Evolutionary conservation across 2,329 filamentous ascomycete genomes (phyloP), one percentile per base, ranked within the genome.

Genomic region (Apiospora aurea): DNA sequence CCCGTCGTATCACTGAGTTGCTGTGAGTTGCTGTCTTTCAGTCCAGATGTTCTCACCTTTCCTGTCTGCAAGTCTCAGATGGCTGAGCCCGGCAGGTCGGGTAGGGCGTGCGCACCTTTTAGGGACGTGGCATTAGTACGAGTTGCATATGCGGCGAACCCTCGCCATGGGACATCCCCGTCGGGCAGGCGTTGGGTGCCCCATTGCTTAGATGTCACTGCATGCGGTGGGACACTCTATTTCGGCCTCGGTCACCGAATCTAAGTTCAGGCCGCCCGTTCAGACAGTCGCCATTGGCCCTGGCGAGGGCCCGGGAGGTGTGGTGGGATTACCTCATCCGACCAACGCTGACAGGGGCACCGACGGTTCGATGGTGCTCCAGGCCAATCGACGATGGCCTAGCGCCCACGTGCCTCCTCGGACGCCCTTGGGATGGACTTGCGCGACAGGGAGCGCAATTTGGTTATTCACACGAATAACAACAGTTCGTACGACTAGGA

Each of bases 301-400:
- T 61, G 29, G 7, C 53, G 53, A 38, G 26, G 34, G 13, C 21
- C 57, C 18, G 57, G 26, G 57, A 38, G 21, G 57, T 64, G 57
- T 64, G 57, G 57, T 64, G 34, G 34, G 57, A 64, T 64, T 64
- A 64, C 57, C 57, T 64, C 57, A 64, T 41, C 34, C 34, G 34
- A n/a, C 18, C 10, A 41, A 14, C 8, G 13, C 57, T n/a, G 57
- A 41, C 57, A 64, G 57, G 53, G 57, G 5, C 21, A 34, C 57
- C 10, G 10, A 2, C 29, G 8, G 18, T 41, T 64, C 29, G 57
- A 64, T 64, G 41, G 57, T 10, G 4, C 8, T 13, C 34, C 18
- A 41, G 57, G 34, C 57, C 57, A 64, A 64, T 64, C 57, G 57
- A 64, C 41, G n/a, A 64, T 21, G 3, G 34, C 10, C 57, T 41